Conservation (phyloP, 2,329 filamentous ascomycete genomes). For the Colletotrichum sidae region DNA sequence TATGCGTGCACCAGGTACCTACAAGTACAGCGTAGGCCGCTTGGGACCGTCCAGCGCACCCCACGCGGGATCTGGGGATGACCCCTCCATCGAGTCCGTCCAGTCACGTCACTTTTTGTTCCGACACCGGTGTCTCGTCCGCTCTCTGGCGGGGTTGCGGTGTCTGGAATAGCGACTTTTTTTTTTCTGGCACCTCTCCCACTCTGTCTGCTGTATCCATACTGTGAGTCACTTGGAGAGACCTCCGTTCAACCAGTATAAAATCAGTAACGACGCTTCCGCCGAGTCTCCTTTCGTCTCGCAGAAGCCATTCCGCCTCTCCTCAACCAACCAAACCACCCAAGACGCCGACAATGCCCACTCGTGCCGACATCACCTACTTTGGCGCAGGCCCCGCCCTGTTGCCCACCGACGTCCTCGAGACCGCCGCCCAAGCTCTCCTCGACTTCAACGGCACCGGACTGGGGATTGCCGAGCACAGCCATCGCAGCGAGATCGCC, state of each 20-base stretch:
- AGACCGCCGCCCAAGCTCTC: slow-evolving; percentile 80
- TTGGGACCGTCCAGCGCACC: slow-evolving; percentile 21
- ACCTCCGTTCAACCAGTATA: slow-evolving; percentile 21
- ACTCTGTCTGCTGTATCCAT: too few relatives aligned
- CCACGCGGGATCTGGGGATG: slow-evolving; percentile 30
- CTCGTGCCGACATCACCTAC: slow-evolving; percentile 81
- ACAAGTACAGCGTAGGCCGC: too few relatives aligned
- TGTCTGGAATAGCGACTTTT: slow-evolving; percentile 35
- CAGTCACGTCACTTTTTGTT: slow-evolving; percentile 33
- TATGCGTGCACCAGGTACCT: too few relatives aligned
- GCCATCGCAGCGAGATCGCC: slow-evolving; percentile 85
- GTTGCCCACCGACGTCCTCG: slow-evolving; percentile 83
- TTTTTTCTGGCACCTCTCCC: slow-evolving; percentile 20
- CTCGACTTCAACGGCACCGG: slow-evolving; percentile 85
- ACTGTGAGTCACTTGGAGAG: slow-evolving; percentile 17
- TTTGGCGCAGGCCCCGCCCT: slow-evolving; percentile 93
- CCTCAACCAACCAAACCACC: slow-evolving; percentile 5
- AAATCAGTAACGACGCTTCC: slow-evolving; percentile 13
- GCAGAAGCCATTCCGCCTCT: background rate
- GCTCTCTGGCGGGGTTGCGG: slow-evolving; percentile 36
- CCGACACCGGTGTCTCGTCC: slow-evolving; percentile 32
- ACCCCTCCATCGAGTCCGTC: slow-evolving; percentile 38
- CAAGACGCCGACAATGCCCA: slow-evolving; percentile 66
- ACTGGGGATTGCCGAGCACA: slow-evolving; percentile 88
- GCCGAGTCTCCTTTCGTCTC: background rate